Evolutionary conservation across 2,329 filamentous ascomycete species (phyloP).

Genomic region (Alternaria sp.): DNA sequence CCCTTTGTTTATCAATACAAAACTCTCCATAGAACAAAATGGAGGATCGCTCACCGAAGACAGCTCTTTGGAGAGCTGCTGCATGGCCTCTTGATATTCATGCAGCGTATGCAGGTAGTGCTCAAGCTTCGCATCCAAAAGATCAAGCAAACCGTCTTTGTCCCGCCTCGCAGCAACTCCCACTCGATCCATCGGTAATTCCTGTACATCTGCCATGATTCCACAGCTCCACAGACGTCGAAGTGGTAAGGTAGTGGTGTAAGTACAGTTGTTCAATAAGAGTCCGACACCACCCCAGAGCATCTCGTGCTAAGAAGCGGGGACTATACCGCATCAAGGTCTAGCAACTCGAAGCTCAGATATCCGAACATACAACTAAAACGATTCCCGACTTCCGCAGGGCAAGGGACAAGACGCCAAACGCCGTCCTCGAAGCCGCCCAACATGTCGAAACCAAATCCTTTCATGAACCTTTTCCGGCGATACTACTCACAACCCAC

Average conservation of each 20-base stretch:
- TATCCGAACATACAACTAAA: slow-evolving; percentile 23
- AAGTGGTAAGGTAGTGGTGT: neutral
- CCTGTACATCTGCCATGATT: slow-evolving; percentile 23
- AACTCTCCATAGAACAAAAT: neutral
- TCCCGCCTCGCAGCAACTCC: slow-evolving; percentile 10
- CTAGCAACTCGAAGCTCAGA: slow-evolving; percentile 23
- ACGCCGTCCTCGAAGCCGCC: neutral
- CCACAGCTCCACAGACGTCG: neutral
- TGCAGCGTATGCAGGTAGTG: slow-evolving; percentile 73
- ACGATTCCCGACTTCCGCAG: slow-evolving; percentile 12
- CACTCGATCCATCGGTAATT: neutral
- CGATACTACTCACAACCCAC: slow-evolving; percentile 35
- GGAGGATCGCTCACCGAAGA: slow-evolving; percentile 56
- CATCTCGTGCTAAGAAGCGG: slow-evolving; percentile 16
- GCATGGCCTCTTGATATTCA: slow-evolving; percentile 69
- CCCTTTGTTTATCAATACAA: slow-evolving; percentile 42
- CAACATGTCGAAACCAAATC: slow-evolving; percentile 44
- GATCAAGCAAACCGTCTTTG: slow-evolving; percentile 46
- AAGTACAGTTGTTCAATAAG: neutral
- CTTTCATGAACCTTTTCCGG: slow-evolving; percentile 45
- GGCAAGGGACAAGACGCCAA: no score
- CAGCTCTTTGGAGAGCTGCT: slow-evolving; percentile 64
- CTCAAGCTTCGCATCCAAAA: slow-evolving; percentile 70
- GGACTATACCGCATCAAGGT: slow-evolving; percentile 24
- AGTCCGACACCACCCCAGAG: neutral